Percentiles rank a stretch among this genome's conserved stretches.
Evolutionary conservation across 2,329 filamentous ascomycete genomes (phyloP).

Genomic region (Hymenoscyphus fructigenus): DNA sequence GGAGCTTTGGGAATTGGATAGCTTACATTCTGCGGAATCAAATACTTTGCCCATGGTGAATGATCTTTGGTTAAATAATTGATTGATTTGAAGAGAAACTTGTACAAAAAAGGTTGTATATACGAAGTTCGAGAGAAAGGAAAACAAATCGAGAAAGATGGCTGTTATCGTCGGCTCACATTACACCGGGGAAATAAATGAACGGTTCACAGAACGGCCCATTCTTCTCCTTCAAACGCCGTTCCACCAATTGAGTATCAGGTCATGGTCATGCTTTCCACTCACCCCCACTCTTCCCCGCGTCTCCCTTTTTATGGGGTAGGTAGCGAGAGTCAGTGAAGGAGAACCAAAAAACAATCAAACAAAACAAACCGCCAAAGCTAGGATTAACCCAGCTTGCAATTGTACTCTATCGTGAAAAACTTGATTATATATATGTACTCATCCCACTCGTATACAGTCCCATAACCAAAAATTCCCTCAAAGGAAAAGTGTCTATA

Average conservation of each 20-base stretch:
- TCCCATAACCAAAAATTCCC: background rate
- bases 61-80: background rate
- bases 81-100: background rate
- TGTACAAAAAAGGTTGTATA: background rate
- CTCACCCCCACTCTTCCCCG: background rate
- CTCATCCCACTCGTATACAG: background rate
- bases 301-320: background rate
- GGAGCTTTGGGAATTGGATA: background rate
- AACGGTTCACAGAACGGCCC: background rate
- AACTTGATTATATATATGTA: background rate
- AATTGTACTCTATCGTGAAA: too few relatives aligned
- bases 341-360: background rate
- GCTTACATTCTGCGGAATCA: slow-evolving; percentile 62
- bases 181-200: background rate
- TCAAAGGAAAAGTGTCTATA: background rate
- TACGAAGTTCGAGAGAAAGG: background rate
- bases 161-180: slow-evolving; percentile 1
- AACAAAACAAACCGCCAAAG: background rate
- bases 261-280: background rate
- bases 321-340: background rate
- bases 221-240: slow-evolving; percentile 7
- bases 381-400: background rate
- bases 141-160: background rate
- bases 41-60: slow-evolving; percentile 61
- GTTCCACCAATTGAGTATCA: background rate